Conservation (phyloP, 2,329 filamentous ascomycete species). For the Ceratocystis cacaofunesta region DNA sequence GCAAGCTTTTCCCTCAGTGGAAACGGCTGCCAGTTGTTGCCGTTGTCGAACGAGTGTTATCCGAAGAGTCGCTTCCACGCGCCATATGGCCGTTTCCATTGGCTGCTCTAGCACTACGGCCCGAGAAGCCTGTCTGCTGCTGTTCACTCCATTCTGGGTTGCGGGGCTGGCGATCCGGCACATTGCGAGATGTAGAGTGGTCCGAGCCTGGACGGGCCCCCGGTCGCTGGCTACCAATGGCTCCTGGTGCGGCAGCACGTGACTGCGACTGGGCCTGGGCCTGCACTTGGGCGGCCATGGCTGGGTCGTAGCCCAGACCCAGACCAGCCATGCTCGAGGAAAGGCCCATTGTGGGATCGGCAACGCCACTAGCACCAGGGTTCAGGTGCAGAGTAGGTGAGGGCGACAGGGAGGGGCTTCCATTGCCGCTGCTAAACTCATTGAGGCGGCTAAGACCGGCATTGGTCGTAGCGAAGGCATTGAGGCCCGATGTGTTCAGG, state of each 20-base stretch:
- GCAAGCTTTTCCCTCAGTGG: constrained; percentile 6
- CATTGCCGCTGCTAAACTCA: constrained; percentile 20
- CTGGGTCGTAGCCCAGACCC: constrained; percentile 9
- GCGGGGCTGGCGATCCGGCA: constrained; percentile 48
- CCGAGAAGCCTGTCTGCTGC: constrained; percentile 35
- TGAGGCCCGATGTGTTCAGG: constrained; percentile 32
- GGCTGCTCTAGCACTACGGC: constrained; percentile 29
- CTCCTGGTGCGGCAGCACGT: constrained; percentile 37
- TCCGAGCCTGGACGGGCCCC: constrained; percentile 20
- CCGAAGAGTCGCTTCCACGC: constrained; percentile 41
- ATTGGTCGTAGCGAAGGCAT: constrained; percentile 24
- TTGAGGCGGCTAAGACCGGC: constrained; percentile 12
- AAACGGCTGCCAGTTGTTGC: constrained; percentile 23
- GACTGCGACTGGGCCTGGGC: constrained; percentile 18
- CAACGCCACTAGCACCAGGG: constrained; percentile 21
- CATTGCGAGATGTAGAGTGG: constrained; percentile 27
- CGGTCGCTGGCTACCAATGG: constrained; percentile 51
- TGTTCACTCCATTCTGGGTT: constrained; percentile 45
- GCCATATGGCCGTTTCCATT: constrained; percentile 45
- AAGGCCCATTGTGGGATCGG: constrained; percentile 14
- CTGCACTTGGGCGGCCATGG: constrained; percentile 17
- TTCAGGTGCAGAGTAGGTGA: constrained; percentile 19
- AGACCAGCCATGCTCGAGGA: constrained; percentile 9
- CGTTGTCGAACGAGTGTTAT: constrained; percentile 28
- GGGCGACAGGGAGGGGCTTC: constrained; percentile 20